phyloP scores from a whole-genome alignment of 306 rosid genomes.

The Acmispon strigosus region DNA sequence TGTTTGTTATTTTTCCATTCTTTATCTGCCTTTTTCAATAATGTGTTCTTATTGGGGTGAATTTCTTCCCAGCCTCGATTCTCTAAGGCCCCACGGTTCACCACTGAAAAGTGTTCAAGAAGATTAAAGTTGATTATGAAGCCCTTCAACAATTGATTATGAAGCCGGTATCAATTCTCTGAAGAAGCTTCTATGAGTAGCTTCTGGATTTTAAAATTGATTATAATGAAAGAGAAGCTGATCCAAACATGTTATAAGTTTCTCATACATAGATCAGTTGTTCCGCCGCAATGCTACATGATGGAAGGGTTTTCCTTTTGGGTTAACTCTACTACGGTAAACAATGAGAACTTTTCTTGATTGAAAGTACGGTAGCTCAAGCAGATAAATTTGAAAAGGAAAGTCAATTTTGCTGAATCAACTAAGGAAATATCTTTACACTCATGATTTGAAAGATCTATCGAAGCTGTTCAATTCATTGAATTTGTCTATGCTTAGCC shows the following conservation, averaged over 20 bases:
- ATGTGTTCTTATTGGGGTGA: slow-evolving; percentile 3
- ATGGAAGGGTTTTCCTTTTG: neutral
- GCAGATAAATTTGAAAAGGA: slow-evolving; percentile 5
- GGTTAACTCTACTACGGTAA: neutral
- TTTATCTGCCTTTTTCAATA: neutral
- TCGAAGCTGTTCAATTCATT: neutral
- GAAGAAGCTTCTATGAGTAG: too few relatives aligned
- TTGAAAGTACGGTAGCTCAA: neutral
- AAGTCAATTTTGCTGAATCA: slow-evolving; percentile 16
- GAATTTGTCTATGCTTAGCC: neutral
- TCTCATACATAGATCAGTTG: neutral
- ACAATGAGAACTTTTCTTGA: neutral
- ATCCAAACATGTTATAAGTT: neutral
- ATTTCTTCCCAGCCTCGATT: slow-evolving; percentile 43
- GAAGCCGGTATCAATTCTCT: too few relatives aligned
- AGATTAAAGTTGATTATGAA: slow-evolving; percentile 3
- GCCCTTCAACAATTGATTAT: too few relatives aligned
- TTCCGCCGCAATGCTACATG: neutral
- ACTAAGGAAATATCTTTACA: neutral
- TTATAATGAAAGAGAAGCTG: too few relatives aligned
- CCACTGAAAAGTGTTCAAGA: slow-evolving; percentile 25
- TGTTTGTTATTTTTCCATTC: neutral
- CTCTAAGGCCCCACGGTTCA: slow-evolving; percentile 31
- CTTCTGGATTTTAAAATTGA: too few relatives aligned
- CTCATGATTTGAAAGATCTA: neutral